Evolutionary conservation across 192 early-diverging fungal species (phyloP).

Genomic region (Allomyces javanicus): DNA sequence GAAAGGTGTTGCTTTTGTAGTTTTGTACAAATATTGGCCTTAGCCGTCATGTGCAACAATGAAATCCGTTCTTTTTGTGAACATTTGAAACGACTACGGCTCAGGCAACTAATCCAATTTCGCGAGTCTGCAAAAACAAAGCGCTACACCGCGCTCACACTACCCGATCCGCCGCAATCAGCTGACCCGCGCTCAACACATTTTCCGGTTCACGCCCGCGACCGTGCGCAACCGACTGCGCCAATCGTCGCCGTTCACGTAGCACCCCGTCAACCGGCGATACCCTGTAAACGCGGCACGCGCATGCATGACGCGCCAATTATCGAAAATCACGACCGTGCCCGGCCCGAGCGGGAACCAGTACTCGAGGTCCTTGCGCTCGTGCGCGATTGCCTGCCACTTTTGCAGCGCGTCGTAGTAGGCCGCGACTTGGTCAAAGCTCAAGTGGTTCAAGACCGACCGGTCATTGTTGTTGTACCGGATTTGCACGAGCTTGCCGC

Average conservation of each 20-base stretch:
- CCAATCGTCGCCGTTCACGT: slow-evolving; percentile 61
- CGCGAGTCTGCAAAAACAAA: no score
- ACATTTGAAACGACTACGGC: no score
- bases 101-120: no score
- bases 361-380: slow-evolving; percentile 30
- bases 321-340: slow-evolving; percentile 53
- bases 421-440: slow-evolving; percentile 18
- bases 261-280: slow-evolving; percentile 44
- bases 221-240: slow-evolving; percentile 10
- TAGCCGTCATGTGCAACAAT: no score
- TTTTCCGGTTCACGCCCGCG: neutral
- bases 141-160: no score
- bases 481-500: slow-evolving; percentile 37
- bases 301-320: slow-evolving; percentile 66
- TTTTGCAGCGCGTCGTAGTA: slow-evolving; percentile 53
- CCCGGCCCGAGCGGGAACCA: slow-evolving; percentile 50
- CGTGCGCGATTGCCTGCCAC: slow-evolving; percentile 36
- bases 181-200: no score
- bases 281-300: slow-evolving; percentile 49
- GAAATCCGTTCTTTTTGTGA: no score
- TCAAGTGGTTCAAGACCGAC: slow-evolving; percentile 29
- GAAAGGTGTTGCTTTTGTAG: no score
- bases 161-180: no score
- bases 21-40: no score
- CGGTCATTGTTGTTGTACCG: slow-evolving; percentile 75